phyloP scores from a whole-genome alignment of 495 filamentous ascomycete species.

The Rhizodiscina lignyota region DNA sequence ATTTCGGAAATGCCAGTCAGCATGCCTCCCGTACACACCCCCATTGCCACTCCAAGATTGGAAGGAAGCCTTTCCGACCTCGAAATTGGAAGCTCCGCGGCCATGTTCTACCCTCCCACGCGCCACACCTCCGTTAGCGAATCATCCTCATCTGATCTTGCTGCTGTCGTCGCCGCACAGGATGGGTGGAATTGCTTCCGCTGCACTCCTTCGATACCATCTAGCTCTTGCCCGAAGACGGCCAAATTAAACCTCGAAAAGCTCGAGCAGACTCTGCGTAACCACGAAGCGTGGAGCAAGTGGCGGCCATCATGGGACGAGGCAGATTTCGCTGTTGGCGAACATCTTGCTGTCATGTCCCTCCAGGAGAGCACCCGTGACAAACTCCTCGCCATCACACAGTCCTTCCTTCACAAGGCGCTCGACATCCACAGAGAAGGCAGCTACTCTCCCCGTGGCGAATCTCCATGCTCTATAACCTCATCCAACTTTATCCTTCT shows the following conservation, averaged over 20 bases:
- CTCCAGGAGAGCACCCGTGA: slow-evolving; percentile 34
- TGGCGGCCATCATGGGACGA: slow-evolving; percentile 32
- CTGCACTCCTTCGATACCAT: slow-evolving; percentile 34
- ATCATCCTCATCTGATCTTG: slow-evolving; percentile 29
- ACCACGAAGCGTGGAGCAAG: slow-evolving; percentile 24
- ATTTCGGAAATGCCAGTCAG: slow-evolving; percentile 16
- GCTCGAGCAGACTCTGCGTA: slow-evolving; percentile 30
- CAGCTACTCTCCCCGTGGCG: slow-evolving; percentile 18
- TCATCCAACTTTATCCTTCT: slow-evolving; percentile 38
- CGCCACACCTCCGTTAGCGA: slow-evolving; percentile 15
- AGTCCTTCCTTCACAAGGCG: slow-evolving; percentile 45
- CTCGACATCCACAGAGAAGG: slow-evolving; percentile 37
- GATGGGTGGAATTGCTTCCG: slow-evolving; percentile 39
- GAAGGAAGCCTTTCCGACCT: slow-evolving; percentile 18
- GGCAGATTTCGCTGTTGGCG: slow-evolving; percentile 28
- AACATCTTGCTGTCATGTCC: slow-evolving; percentile 26
- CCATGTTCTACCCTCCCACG: slow-evolving; percentile 8
- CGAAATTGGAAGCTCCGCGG: slow-evolving; percentile 18
- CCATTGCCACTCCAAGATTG: slow-evolving; percentile 16
- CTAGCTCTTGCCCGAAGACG: slow-evolving; percentile 35
- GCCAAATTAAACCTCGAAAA: slow-evolving; percentile 40
- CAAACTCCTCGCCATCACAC: slow-evolving; percentile 45
- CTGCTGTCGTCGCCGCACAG: slow-evolving; percentile 34
- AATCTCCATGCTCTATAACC: slow-evolving; percentile 19
- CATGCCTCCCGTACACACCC: slow-evolving; percentile 16